Evolutionary conservation across 1,139 yeast genomes (phyloP).

Genomic region (Pichia sp.): DNA sequence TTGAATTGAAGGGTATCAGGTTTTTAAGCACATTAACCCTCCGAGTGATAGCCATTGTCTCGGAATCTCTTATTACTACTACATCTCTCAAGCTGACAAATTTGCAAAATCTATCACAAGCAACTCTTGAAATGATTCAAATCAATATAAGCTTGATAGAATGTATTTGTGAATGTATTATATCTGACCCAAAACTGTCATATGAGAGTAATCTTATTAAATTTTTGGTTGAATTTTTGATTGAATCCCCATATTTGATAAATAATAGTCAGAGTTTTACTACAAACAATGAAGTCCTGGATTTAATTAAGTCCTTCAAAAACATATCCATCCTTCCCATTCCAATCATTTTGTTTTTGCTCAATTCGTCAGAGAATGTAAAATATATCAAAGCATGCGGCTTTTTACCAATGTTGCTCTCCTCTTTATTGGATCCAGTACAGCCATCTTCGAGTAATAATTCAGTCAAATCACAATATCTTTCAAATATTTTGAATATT

Average conservation of each 20-base stretch:
- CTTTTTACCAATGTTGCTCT: constrained; percentile 55
- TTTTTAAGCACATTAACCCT: constrained; percentile 58
- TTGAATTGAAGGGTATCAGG: constrained; percentile 50
- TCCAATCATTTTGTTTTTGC: constrained; percentile 32
- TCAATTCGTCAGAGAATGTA: constrained; percentile 56
- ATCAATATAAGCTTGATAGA: constrained; percentile 3
- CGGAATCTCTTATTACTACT: constrained; percentile 32
- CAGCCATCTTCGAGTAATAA: neutral
- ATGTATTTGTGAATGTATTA: constrained; percentile 6
- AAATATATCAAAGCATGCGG: constrained; percentile 49
- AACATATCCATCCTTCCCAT: constrained; percentile 5
- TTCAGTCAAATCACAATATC: constrained; percentile 48
- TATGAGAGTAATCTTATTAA: constrained; percentile 7
- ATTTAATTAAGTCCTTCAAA: neutral
- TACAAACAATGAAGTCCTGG: neutral
- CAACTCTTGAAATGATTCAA: neutral
- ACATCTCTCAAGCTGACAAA: constrained; percentile 1
- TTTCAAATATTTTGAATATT: constrained; percentile 53
- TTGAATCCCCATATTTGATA: constrained; percentile 10
- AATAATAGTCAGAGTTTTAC: neutral
- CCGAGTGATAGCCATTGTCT: constrained; percentile 63
- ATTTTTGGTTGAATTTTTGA: constrained; percentile 4
- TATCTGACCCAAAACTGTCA: constrained; percentile 5
- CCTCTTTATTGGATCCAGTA: constrained; percentile 52
- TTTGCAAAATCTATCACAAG: neutral